phyloP scores from a whole-genome alignment of 495 filamentous ascomycete species.

The Penicillium coffeae region DNA sequence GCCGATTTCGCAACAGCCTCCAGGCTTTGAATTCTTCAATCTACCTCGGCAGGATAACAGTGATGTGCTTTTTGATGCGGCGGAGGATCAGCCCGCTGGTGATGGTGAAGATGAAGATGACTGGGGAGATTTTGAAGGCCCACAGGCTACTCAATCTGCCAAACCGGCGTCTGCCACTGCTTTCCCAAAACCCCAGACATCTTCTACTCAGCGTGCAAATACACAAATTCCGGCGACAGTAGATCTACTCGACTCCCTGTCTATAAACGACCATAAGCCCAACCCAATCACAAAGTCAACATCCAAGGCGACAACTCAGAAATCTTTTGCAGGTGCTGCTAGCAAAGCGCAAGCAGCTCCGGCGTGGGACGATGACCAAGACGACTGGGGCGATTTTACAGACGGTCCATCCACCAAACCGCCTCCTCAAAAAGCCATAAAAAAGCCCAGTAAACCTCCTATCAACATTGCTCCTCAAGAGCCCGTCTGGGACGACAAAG shows the following conservation, averaged over 20 bases:
- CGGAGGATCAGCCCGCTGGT: conserved; percentile 28
- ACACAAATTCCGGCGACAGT: conserved; percentile 6
- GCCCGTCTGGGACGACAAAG: conserved; percentile 59
- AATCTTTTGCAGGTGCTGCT: background rate
- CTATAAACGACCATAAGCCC: conserved; percentile 14
- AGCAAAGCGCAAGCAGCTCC: conserved; percentile 2
- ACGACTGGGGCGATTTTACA: conserved; percentile 21
- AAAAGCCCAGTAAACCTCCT: conserved; percentile 1
- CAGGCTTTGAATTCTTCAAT: conserved; percentile 13
- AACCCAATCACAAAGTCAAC: background rate
- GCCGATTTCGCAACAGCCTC: conserved; percentile 5
- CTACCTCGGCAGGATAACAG: conserved; percentile 22
- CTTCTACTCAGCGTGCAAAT: background rate
- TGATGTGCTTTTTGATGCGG: conserved; percentile 46
- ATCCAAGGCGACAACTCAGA: background rate
- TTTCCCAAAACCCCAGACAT: background rate
- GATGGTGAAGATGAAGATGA: conserved; percentile 63
- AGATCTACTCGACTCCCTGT: conserved; percentile 25
- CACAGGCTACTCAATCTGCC: conserved; percentile 54
- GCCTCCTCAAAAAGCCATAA: background rate
- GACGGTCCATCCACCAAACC: conserved; percentile 22
- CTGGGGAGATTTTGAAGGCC: conserved; percentile 72
- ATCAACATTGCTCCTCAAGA: conserved; percentile 16
- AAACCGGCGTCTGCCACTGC: conserved; percentile 24
- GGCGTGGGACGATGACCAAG: conserved; percentile 19